These are phyloP conservation scores for Pythium volutum DNA, from an alignment of 352 stramenopile genomes.

Conservation along the genomic window DNA sequence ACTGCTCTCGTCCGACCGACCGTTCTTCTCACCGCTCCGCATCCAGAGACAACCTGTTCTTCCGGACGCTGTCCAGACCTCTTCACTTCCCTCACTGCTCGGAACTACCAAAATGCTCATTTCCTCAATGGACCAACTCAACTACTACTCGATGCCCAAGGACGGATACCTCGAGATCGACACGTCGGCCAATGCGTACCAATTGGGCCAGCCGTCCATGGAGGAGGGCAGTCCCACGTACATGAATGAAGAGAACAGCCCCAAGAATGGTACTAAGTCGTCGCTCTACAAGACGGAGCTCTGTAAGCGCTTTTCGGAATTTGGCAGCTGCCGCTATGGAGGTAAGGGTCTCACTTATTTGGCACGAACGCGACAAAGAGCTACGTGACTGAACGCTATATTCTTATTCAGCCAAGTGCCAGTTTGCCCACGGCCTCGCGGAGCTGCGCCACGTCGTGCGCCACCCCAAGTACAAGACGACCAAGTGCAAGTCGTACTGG, in stretches of 20 bases:
- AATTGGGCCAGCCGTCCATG: constrained; percentile 17
- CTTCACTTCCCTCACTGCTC: neutral
- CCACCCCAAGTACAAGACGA: constrained; percentile 91
- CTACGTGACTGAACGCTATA: neutral
- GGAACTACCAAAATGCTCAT: constrained; percentile 62
- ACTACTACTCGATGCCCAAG: constrained; percentile 81
- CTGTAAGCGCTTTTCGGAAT: constrained; percentile 86
- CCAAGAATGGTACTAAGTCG: constrained; percentile 83
- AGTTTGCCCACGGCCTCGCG: constrained; percentile 79
- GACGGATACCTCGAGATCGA: constrained; percentile 71
- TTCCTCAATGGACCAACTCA: constrained; percentile 80
- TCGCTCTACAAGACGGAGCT: constrained; percentile 88
- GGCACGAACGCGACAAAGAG: neutral
- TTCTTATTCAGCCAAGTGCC: constrained; percentile 64
- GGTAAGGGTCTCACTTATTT: constrained; percentile 21
- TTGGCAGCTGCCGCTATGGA: constrained; percentile 85
- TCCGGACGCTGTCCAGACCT: constrained; percentile 14
- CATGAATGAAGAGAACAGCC: constrained; percentile 79
- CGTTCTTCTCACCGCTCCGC: neutral
- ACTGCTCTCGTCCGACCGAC: neutral
- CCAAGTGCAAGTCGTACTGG: constrained; percentile 90
- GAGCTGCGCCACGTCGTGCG: constrained; percentile 83
- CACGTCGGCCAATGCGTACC: constrained; percentile 30
- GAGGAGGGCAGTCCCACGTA: constrained; percentile 41
- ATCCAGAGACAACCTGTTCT: neutral